Conservation (phyloP, 83 land plant species). For the Thuja plicata region DNA sequence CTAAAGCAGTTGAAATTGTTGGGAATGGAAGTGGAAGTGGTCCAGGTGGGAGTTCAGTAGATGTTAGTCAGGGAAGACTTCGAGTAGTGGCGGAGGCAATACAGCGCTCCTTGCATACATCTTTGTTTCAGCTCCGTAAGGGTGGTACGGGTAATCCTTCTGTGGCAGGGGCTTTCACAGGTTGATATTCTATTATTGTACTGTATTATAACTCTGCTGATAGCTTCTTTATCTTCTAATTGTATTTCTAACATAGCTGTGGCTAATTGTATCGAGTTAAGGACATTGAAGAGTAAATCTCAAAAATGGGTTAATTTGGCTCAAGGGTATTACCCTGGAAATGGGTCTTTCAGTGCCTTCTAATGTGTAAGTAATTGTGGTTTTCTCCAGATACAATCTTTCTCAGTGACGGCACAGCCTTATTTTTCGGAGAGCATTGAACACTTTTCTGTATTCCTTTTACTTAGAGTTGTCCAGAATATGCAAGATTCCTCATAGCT, state of each 20-base stretch:
- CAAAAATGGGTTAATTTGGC: not conserved
- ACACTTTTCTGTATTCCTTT: not conserved
- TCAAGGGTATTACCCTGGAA: not conserved
- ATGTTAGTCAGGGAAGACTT: slow-evolving; percentile 66
- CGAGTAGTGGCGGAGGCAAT: slow-evolving; percentile 68
- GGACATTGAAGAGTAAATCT: not conserved
- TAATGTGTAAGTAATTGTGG: not conserved
- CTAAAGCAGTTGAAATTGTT: slow-evolving; percentile 57
- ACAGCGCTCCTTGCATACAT: slow-evolving; percentile 56
- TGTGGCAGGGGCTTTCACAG: not conserved
- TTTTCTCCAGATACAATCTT: not conserved
- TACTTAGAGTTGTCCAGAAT: not conserved
- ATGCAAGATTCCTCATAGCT: not conserved
- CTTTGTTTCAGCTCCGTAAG: slow-evolving; percentile 64
- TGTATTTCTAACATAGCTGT: not conserved
- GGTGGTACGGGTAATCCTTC: slow-evolving; percentile 22
- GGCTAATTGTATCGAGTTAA: not conserved
- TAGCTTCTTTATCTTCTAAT: not conserved
- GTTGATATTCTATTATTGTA: not conserved
- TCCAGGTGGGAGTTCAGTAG: slow-evolving; percentile 23
- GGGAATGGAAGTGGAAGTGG: slow-evolving; percentile 45
- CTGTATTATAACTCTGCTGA: not conserved
- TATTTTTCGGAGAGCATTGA: not conserved
- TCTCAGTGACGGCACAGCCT: not conserved
- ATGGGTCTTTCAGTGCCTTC: not conserved